phyloP scores from a whole-genome alignment of 164 flowering plant species.

The Umbilicus rupestris region DNA sequence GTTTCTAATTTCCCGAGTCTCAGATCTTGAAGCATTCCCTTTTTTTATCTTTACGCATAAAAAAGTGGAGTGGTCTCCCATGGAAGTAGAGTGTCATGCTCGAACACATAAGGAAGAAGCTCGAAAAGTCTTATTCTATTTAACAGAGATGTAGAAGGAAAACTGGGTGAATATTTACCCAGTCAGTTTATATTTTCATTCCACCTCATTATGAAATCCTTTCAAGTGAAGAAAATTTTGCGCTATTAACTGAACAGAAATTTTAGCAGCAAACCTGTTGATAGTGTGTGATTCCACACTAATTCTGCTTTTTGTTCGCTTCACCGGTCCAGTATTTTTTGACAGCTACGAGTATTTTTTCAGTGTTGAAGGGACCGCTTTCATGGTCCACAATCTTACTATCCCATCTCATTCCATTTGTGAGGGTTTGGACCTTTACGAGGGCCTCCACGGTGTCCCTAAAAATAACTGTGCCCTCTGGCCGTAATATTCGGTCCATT shows the following conservation, averaged over 20 bases:
- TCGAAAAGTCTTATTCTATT: not conserved
- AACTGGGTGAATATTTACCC: no score
- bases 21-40: no score
- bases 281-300: not conserved
- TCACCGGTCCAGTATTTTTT: slow-evolving; percentile 88
- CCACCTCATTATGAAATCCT: no score
- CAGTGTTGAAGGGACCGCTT: slow-evolving; percentile 82
- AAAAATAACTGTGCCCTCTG: slow-evolving; percentile 87
- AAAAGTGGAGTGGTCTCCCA: not conserved
- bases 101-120: not conserved
- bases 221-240: no score
- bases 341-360: slow-evolving; percentile 83
- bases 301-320: slow-evolving; percentile 18
- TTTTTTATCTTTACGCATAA: no score
- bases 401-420: slow-evolving; percentile 88
- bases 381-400: slow-evolving; percentile 85
- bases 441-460: slow-evolving; percentile 80
- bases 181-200: no score
- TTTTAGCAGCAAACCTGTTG: not conserved
- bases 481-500: slow-evolving; percentile 95
- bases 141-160: not conserved
- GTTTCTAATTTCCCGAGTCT: no score
- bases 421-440: slow-evolving; percentile 59
- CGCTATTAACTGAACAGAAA: not conserved
- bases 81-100: not conserved